phyloP scores from a whole-genome alignment of 345 rosid species.

The Hirschfeldia incana region DNA sequence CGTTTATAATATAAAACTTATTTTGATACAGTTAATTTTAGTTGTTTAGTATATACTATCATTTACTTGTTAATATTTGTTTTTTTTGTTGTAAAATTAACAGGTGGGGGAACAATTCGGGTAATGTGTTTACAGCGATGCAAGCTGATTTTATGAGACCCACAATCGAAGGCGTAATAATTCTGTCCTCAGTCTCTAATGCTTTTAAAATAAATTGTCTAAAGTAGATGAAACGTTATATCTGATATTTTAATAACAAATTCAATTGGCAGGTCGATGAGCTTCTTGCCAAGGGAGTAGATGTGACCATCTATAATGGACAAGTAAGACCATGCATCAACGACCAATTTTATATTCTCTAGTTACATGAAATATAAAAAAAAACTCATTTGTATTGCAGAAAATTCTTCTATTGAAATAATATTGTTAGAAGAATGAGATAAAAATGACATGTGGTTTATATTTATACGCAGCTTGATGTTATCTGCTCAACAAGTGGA shows the following conservation, averaged over 20 bases:
- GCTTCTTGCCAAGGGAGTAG: slow-evolving; percentile 69
- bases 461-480: slow-evolving; percentile 57
- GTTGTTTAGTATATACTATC: neutral
- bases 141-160: slow-evolving; percentile 85
- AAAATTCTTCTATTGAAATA: neutral
- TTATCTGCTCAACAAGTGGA: slow-evolving; percentile 83
- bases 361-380: neutral
- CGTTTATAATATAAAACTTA: neutral
- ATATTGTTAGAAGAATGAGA: slow-evolving; percentile 1
- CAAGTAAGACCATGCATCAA: slow-evolving; percentile 54
- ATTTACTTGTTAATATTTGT: neutral
- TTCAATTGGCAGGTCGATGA: slow-evolving; percentile 58
- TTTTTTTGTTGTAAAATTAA: neutral
- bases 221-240: slow-evolving; percentile 1
- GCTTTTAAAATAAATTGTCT: neutral
- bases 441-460: slow-evolving; percentile 17
- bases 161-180: slow-evolving; percentile 61
- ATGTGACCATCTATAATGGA: slow-evolving; percentile 83
- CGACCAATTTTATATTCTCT: neutral
- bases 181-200: neutral
- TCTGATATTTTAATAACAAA: neutral
- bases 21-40: neutral
- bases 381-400: neutral
- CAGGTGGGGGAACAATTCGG: slow-evolving; percentile 86
- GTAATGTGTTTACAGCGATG: slow-evolving; percentile 49